Evolutionary conservation across 257 asterid species (phyloP).

Genomic region (Coffea eugenioides): DNA sequence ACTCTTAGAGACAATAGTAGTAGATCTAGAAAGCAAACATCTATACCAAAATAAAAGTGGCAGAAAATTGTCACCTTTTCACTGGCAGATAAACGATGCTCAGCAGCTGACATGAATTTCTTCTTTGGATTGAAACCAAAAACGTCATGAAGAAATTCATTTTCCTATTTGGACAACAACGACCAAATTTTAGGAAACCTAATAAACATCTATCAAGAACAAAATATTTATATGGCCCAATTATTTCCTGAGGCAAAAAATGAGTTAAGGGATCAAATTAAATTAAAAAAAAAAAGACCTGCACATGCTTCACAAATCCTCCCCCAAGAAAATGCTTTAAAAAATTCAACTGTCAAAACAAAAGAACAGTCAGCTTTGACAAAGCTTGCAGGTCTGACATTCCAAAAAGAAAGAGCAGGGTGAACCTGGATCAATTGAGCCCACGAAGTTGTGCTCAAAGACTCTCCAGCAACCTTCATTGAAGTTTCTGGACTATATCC

Average conservation of each 20-base stretch:
- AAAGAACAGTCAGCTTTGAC: slow-evolving; percentile 5
- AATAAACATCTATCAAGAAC: not conserved
- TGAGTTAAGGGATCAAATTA: not conserved
- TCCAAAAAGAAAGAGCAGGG: slow-evolving; percentile 15
- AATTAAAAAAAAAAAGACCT: slow-evolving; percentile 38
- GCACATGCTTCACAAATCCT: slow-evolving; percentile 97
- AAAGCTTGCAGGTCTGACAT: not conserved
- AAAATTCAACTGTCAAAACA: slow-evolving; percentile 63
- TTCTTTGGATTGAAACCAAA: slow-evolving; percentile 72
- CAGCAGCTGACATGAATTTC: slow-evolving; percentile 39
- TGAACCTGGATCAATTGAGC: slow-evolving; percentile 73
- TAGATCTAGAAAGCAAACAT: not conserved
- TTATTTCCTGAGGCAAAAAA: not conserved
- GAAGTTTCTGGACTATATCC: slow-evolving; percentile 69
- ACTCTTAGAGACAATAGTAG: not conserved
- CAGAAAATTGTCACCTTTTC: slow-evolving; percentile 55
- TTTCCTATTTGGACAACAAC: slow-evolving; percentile 50
- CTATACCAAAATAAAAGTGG: not conserved
- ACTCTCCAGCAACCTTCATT: slow-evolving; percentile 80
- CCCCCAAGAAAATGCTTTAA: slow-evolving; percentile 94
- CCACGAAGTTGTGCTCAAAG: slow-evolving; percentile 66
- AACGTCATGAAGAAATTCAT: slow-evolving; percentile 86
- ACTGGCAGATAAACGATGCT: slow-evolving; percentile 47
- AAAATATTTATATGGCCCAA: not conserved
- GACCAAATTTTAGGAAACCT: not conserved